Conservation (phyloP, 1,139 yeast species). For the Saccharomycopsis hybrid region DNA sequence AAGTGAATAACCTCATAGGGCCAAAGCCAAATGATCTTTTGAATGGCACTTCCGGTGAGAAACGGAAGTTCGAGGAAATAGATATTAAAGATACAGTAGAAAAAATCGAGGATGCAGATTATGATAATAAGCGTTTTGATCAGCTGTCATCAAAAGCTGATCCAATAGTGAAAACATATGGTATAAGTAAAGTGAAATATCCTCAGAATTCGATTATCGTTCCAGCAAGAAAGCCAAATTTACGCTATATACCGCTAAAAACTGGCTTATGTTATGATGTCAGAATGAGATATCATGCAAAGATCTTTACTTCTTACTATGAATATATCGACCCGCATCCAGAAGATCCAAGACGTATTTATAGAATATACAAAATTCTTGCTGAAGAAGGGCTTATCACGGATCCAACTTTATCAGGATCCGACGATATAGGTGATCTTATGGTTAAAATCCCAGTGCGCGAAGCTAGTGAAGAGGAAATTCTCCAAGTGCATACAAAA, state of each 20-base stretch:
- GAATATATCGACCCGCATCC: conserved; percentile 99
- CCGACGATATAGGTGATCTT: conserved; percentile 73
- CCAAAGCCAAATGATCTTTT: neutral
- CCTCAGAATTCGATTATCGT: conserved; percentile 19
- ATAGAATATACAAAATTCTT: conserved; percentile 83
- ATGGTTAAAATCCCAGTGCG: conserved; percentile 88
- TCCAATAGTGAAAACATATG: conserved; percentile 20
- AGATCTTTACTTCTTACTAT: conserved; percentile 82
- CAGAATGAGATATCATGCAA: conserved; percentile 95
- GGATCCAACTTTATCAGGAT: conserved; percentile 75
- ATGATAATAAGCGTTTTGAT: no score
- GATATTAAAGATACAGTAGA: neutral
- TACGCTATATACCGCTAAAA: conserved; percentile 58
- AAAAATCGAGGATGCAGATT: neutral
- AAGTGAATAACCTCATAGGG: neutral
- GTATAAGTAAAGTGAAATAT: conserved; percentile 19
- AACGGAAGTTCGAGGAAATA: conserved; percentile 6
- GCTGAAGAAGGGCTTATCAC: conserved; percentile 90
- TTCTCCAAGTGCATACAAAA: conserved; percentile 76
- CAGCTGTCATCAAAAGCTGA: no score
- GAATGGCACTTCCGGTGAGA: neutral
- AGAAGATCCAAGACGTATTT: conserved; percentile 95
- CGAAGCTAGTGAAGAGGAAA: conserved; percentile 83
- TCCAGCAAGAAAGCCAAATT: conserved; percentile 17
- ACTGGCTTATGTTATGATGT: conserved; percentile 96